Conservation (phyloP, 257 asterid genomes). For the Solanum bulbocastanum region DNA sequence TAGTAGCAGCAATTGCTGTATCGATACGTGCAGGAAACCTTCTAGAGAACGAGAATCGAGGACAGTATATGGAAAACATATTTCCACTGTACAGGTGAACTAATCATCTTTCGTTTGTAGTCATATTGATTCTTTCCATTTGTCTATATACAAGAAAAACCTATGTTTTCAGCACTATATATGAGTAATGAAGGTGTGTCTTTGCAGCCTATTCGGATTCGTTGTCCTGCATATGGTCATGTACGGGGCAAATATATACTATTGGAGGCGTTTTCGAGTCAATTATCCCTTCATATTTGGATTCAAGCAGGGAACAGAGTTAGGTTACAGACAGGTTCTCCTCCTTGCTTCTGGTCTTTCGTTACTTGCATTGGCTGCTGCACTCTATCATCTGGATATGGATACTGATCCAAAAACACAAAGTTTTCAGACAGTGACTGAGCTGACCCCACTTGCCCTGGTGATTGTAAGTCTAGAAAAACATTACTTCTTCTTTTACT, state of each 20-base stretch:
- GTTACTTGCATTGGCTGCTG: conserved; percentile 54
- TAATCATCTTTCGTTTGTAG: not conserved
- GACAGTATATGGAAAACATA: conserved; percentile 48
- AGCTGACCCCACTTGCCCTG: conserved; percentile 53
- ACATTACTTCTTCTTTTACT: not conserved
- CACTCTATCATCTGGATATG: conserved; percentile 60
- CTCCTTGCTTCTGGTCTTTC: conserved; percentile 70
- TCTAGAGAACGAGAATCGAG: conserved; percentile 27
- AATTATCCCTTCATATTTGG: conserved; percentile 75
- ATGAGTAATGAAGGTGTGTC: not conserved
- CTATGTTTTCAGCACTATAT: not conserved
- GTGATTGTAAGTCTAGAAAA: conserved; percentile 34
- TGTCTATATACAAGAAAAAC: not conserved
- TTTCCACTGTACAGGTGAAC: conserved; percentile 76
- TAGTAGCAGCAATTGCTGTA: conserved; percentile 32
- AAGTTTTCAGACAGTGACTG: conserved; percentile 29
- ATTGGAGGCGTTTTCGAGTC: conserved; percentile 63
- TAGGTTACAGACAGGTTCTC: conserved; percentile 62
- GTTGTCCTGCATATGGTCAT: conserved; percentile 69
- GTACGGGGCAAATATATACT: conserved; percentile 48
- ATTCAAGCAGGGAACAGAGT: conserved; percentile 57
- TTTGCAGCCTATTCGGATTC: conserved; percentile 54
- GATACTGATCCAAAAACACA: conserved; percentile 51
- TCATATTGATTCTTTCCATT: not conserved
- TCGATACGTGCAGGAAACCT: conserved; percentile 36